These are phyloP conservation scores for Lactarius quietus DNA, from an alignment of 768 basidiomycete genomes.

Conservation along the genomic window DNA sequence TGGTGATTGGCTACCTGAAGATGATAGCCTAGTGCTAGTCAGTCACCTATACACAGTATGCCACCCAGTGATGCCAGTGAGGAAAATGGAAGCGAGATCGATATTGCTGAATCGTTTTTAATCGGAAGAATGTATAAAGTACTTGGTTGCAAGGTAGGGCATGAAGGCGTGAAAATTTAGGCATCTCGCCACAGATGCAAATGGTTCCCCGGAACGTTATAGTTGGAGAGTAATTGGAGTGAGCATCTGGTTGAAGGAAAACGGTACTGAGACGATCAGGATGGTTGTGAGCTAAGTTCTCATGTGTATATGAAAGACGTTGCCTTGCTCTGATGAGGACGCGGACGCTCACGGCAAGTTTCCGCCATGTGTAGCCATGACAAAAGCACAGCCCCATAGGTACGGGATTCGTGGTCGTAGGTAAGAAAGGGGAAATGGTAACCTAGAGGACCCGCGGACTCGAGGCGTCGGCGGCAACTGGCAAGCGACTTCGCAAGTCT, in stretches of 20 bases:
- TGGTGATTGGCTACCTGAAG: neutral
- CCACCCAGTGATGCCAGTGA: too few species aligned
- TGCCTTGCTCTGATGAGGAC: neutral
- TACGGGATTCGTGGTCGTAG: neutral
- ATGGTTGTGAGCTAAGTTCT: neutral
- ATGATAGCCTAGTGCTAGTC: neutral
- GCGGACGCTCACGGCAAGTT: too few species aligned
- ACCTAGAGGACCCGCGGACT: neutral
- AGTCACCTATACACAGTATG: neutral
- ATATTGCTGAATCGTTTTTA: neutral
- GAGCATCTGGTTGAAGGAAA: neutral
- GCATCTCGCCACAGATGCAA: neutral
- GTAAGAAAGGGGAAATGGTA: neutral
- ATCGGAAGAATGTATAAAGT: neutral
- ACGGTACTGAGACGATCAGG: neutral
- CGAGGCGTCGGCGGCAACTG: neutral
- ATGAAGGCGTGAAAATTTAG: too few species aligned
- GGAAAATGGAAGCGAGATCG: neutral
- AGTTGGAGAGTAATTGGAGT: neutral
- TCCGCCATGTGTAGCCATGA: too few species aligned
- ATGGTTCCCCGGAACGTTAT: neutral
- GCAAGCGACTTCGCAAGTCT: neutral
- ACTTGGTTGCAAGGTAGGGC: too few species aligned
- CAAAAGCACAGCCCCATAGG: neutral
- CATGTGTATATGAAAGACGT: neutral